A percentile compares a stretch with the other conserved stretches of the same genome.
phyloP scores from a whole-genome alignment of 169 alveolate genomes.

The Plasmodium coatneyi region DNA sequence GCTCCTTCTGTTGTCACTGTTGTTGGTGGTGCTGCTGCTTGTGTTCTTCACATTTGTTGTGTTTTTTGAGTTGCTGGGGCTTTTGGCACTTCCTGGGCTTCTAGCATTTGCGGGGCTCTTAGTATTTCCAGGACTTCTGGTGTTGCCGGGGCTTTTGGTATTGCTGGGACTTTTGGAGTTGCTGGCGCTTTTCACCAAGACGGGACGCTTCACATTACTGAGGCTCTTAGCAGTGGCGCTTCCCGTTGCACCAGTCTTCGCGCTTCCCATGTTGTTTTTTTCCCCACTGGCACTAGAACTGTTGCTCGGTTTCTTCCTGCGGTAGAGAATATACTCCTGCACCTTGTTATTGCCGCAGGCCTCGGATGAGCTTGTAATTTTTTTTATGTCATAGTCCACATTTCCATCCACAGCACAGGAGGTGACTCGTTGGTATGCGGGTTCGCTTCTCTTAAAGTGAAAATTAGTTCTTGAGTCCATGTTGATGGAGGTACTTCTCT shows the following conservation, averaged over 20 bases:
- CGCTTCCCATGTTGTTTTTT: background rate
- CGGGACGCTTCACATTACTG: background rate
- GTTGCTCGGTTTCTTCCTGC: constrained; percentile 23
- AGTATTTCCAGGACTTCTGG: too few species aligned
- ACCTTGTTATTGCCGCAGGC: constrained; percentile 42
- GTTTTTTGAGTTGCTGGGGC: background rate
- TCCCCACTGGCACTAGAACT: background rate
- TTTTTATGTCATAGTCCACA: constrained; percentile 62
- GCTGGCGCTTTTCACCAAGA: background rate
- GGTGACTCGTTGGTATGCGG: background rate
- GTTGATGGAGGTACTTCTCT: background rate
- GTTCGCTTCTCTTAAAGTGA: background rate
- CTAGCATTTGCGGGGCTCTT: too few species aligned
- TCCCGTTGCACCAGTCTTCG: background rate
- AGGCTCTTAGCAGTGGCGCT: background rate
- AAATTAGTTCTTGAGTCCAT: background rate
- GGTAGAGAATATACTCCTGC: constrained; percentile 48
- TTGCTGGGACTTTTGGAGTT: background rate
- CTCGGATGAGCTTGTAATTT: constrained; percentile 41
- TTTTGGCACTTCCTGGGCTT: background rate
- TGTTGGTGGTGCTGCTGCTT: background rate
- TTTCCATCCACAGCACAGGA: background rate
- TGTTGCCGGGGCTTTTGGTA: background rate
- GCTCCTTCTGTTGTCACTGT: background rate
- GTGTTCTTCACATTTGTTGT: background rate